Evolutionary conservation across 257 asterid species (phyloP), one percentile per base, ranked within the genome.

Genomic region (Nicotiana knightiana): DNA sequence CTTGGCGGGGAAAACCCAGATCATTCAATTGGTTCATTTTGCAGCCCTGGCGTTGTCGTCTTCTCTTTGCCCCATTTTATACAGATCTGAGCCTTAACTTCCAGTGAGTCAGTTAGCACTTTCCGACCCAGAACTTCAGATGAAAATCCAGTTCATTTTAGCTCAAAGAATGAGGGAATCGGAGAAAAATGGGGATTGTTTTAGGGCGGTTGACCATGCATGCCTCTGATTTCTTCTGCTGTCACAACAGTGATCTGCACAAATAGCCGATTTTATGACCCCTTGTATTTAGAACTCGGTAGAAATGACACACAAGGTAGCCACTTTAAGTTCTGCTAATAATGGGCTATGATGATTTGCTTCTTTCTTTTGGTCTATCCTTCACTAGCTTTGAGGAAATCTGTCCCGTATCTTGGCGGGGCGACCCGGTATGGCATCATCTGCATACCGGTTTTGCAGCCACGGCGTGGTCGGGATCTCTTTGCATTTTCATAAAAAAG

Each of bases 361-460:
- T 10, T 54, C 48, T 57, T 64, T 67, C 67, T 35, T 77, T 24
- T 80, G 82, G 67, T 79, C 57, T 64, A 7, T 28, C 51, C 4
- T 26, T 43, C 32, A 66, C 79, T 21, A 39, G 83, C 57, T 75
- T 26, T 24, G 77, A 63, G 55, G 9, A 51, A 67, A 73, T 39
- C 64, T 39, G 33, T 81, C 83, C 85, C 81, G 78, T 83, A 80
- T 85, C 86, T 82, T 83, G 86, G 88, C 85, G 80, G 85, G 83
- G 86, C 83, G 33, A 66, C 33, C 85, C 62, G n/a, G 54, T 28
- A 17, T 2, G 10, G 78, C 75, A 12, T 48, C 79, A 26, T 48
- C n/a, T 48, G 79, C 21, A 24, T 24, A 2, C 61, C 0, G 15
- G 26, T 46, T 71, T 59, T 71, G 79, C 79, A 15, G 43, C 43